A percentile compares a stretch with the other conserved stretches of the same genome.
Evolutionary conservation across 352 stramenopile genomes (phyloP).

Genomic region (Globisporangium viniferum): DNA sequence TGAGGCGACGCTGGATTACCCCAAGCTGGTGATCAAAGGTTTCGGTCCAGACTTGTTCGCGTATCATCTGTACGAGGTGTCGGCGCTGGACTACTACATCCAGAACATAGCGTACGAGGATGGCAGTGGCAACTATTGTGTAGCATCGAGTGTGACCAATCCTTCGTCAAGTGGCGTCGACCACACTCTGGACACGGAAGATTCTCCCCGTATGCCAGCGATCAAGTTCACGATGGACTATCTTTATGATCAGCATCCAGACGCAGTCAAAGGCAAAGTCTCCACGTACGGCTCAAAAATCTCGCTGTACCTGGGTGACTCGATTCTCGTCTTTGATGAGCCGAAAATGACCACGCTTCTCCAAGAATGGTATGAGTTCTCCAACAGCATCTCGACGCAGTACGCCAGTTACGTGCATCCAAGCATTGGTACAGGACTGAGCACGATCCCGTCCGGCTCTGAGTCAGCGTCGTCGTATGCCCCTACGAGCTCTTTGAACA

Average conservation of each 20-base stretch:
- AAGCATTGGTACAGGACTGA: conserved; percentile 21
- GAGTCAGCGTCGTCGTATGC: conserved; percentile 15
- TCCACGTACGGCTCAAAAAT: conserved; percentile 76
- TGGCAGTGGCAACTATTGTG: conserved; percentile 49
- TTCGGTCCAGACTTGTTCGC: conserved; percentile 80
- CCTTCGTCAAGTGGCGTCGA: conserved; percentile 13
- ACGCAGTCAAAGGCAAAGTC: conserved; percentile 39
- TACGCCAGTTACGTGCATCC: conserved; percentile 26
- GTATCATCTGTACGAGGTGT: conserved; percentile 73
- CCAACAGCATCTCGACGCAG: conserved; percentile 49
- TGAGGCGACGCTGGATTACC: conserved; percentile 48
- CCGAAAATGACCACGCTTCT: conserved; percentile 65
- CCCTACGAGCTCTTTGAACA: conserved; percentile 16
- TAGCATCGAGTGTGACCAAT: conserved; percentile 66
- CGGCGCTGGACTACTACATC: conserved; percentile 71
- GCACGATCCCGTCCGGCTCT: conserved; percentile 15
- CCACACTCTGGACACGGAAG: conserved; percentile 5
- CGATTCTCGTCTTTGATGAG: conserved; percentile 70
- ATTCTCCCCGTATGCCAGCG: conserved; percentile 18
- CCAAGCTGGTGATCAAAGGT: conserved; percentile 55
- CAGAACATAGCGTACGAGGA: conserved; percentile 56
- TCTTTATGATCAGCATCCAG: conserved; percentile 62
- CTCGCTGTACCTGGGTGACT: conserved; percentile 58
- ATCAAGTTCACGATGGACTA: conserved; percentile 67
- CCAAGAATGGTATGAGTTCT: conserved; percentile 59